A percentile compares a stretch with the other conserved stretches of the same genome.
phyloP scores from a whole-genome alignment of 1,284 basidiomycete genomes.

The Xerocomus minutiporus region DNA sequence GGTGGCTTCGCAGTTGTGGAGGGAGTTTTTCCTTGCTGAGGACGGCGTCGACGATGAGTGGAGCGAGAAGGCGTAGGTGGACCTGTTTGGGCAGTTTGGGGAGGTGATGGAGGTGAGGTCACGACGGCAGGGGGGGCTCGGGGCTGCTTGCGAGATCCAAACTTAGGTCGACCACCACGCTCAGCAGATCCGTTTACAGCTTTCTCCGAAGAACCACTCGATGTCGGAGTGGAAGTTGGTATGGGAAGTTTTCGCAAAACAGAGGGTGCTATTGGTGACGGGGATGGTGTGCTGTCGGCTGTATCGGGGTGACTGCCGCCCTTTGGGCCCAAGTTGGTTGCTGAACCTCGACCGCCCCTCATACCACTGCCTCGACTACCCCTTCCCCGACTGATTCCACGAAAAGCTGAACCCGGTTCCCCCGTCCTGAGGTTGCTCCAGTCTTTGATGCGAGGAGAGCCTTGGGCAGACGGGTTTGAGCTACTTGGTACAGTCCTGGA shows the following conservation, averaged over 20 bases:
- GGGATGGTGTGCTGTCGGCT: conserved; percentile 22
- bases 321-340: conserved; percentile 28
- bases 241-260: conserved; percentile 19
- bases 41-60: conserved; percentile 39
- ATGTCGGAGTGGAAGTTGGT: conserved; percentile 1
- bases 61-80: conserved; percentile 36
- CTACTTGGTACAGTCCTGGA: conserved; percentile 28
- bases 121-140: conserved; percentile 35
- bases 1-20: conserved; percentile 13
- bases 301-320: conserved; percentile 22
- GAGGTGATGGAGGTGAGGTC: conserved; percentile 27
- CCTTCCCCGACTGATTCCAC: conserved; percentile 34
- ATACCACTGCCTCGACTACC: conserved; percentile 31
- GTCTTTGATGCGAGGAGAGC: conserved; percentile 34
- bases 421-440: conserved; percentile 40
- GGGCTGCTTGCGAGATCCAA: conserved; percentile 35
- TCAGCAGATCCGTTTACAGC: conserved; percentile 17
- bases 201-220: conserved; percentile 18
- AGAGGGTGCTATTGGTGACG: conserved; percentile 18
- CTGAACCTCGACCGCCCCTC: conserved; percentile 27
- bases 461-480: conserved; percentile 23
- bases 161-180: conserved; percentile 33
- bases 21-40: conserved; percentile 25
- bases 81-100: conserved; percentile 28
- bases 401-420: conserved; percentile 50